Evolutionary conservation across 306 rosid species (phyloP).

Genomic region (Casuarina glauca): DNA sequence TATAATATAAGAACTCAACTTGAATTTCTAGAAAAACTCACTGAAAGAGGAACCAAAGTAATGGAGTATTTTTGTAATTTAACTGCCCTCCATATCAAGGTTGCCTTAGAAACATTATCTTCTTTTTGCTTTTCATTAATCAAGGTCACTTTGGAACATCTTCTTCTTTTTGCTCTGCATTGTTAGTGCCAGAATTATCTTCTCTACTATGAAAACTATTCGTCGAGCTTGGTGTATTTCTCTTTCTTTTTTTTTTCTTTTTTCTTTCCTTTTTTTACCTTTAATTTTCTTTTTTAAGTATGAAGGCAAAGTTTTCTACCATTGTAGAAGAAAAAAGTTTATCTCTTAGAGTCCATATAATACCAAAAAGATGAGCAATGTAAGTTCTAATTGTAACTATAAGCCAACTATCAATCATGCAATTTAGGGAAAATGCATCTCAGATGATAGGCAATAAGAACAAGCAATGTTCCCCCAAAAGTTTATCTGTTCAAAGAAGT

Average conservation of each 20-base stretch:
- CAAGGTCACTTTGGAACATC: constrained; percentile 9
- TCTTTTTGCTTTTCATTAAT: neutral
- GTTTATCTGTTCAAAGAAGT: neutral
- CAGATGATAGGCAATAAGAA: neutral
- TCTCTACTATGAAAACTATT: constrained; percentile 15
- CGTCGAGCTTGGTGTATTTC: constrained; percentile 16
- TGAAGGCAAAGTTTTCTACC: neutral
- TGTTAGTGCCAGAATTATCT: constrained; percentile 18
- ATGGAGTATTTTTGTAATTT: constrained; percentile 87
- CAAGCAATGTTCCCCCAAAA: neutral
- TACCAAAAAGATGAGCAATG: neutral
- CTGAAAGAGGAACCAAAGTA: constrained; percentile 87
- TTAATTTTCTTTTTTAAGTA: too few relatives aligned
- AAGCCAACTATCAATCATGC: too few relatives aligned
- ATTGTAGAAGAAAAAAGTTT: constrained; percentile 8
- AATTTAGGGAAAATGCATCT: neutral
- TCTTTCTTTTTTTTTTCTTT: neutral
- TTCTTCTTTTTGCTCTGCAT: too few relatives aligned
- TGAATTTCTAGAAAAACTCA: constrained; percentile 32
- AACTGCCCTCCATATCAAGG: constrained; percentile 80
- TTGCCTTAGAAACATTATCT: constrained; percentile 44
- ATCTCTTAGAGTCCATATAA: constrained; percentile 12
- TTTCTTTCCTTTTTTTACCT: too few relatives aligned
- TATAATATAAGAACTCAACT: neutral
- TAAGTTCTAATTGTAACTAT: neutral